Base-by-base conservation (phyloP, 2,329 filamentous ascomycete genomes). In the Verticillium nonalfalfae region DNA sequence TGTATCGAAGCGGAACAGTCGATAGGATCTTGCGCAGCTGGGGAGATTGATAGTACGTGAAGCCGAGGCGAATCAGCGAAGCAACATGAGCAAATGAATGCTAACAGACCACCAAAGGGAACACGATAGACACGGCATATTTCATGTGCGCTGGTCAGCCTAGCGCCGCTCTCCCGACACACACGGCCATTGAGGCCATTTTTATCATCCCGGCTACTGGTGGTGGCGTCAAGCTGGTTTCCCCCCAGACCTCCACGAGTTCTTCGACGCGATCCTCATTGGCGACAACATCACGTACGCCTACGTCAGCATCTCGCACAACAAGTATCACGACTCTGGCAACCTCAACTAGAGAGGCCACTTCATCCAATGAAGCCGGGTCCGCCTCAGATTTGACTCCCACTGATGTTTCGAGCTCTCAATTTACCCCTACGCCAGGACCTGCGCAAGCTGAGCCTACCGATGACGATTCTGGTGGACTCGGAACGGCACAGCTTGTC, bases 1-100 rank as follows among this genome's bases (percentile, higher is more conserved):
- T 93, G 90, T 71, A 80, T 90, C 38, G 76, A 83, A 9, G 83
- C 83, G 7, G 81, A 84, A 68, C 74, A 70, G 61, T 72, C 73
- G 39, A 68, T 79, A 55, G 81, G 81, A 2, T 74, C 73, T 14
- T 93, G 90, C 71, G 71, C 75, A 4, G 75, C 77, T 3, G 68
- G 73, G 11, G 79, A 83, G 58, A 71, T 58, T 34, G 18, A 26
- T 13, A n/a, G 45, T 52, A 52, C 45, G 45, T 52, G n/a, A 52
- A 21, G 18, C 7, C 45, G 21, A 18, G 26, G 26, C 26, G 5
- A 5, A 31, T 31, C 26, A 31, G 26, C 26, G 26, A 5, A 31
- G 5, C 26, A 31, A 4, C 26, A 5, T 31, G 26, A 18, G 2
- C 45, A 52, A 10, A 11, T 18, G 18, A 10, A 26, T 15, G 57